Evolutionary conservation across 371 early-diverging fungal species (phyloP).

Genomic region (Furculomyces boomerangus): DNA sequence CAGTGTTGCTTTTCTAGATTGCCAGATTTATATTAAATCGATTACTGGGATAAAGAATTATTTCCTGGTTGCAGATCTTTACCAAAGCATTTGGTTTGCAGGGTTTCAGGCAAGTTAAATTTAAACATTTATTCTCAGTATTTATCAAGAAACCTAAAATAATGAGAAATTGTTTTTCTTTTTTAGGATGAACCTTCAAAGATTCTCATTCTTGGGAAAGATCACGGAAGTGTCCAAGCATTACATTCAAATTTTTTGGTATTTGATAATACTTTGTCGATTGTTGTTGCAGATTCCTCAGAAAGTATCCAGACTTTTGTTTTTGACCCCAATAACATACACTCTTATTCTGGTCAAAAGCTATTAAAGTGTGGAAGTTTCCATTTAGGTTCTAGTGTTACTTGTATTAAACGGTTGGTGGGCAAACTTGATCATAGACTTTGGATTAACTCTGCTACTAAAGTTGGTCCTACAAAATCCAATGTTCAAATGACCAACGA

Average conservation of each 20-base stretch:
- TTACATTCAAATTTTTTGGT: constrained; percentile 55
- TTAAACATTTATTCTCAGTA: not conserved
- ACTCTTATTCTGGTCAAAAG: constrained; percentile 74
- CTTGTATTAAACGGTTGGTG: constrained; percentile 32
- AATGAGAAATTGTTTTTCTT: not conserved
- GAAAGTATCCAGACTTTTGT: constrained; percentile 65
- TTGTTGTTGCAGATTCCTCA: constrained; percentile 67
- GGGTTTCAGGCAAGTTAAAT: constrained; percentile 87
- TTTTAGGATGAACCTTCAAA: constrained; percentile 54
- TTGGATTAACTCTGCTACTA: not conserved
- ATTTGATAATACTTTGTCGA: constrained; percentile 45
- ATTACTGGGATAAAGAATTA: constrained; percentile 76
- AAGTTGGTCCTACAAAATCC: not conserved
- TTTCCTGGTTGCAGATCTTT: constrained; percentile 80
- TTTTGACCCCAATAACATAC: constrained; percentile 76
- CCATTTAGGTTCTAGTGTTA: constrained; percentile 55
- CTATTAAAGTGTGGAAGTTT: constrained; percentile 81
- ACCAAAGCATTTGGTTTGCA: constrained; percentile 80
- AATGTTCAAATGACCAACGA: constrained; percentile 1
- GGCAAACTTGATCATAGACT: not conserved
- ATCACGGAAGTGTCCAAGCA: constrained; percentile 48
- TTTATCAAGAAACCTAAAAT: not conserved
- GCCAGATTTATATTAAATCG: constrained; percentile 74
- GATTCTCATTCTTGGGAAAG: constrained; percentile 61
- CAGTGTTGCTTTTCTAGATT: constrained; percentile 94